Percentiles rank a stretch among this genome's conserved stretches.
phyloP scores from a whole-genome alignment of 1,284 basidiomycete genomes.

The Lignosus rhinocerotis region DNA sequence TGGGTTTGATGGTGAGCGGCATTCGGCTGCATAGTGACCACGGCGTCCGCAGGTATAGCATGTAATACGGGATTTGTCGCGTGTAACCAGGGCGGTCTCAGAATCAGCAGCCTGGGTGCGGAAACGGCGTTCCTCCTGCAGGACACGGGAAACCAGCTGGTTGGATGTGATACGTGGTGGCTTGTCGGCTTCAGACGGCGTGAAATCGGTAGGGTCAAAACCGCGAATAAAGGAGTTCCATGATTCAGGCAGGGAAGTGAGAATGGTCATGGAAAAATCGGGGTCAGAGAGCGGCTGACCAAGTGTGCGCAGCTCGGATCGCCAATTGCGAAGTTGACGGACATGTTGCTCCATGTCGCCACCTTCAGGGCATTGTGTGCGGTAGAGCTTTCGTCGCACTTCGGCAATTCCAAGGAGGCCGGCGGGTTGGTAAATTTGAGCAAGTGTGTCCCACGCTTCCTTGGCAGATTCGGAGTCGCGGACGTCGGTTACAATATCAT shows the following conservation, averaged over 20 bases:
- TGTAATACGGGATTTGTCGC: neutral
- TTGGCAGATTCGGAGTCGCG: conserved; percentile 8
- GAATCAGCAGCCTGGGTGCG: neutral
- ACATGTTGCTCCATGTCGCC: conserved; percentile 18
- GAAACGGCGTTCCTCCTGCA: conserved; percentile 28
- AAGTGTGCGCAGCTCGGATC: neutral
- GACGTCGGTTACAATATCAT: conserved; percentile 7
- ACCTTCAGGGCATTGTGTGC: conserved; percentile 14
- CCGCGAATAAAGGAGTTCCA: conserved; percentile 38
- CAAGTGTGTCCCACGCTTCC: conserved; percentile 20
- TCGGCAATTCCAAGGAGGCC: conserved; percentile 11
- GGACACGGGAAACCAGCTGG: conserved; percentile 35
- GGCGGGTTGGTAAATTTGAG: conserved; percentile 3
- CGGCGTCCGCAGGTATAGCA: conserved; percentile 8
- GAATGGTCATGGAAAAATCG: conserved; percentile 30
- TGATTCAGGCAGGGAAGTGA: conserved; percentile 38
- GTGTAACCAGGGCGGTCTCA: conserved; percentile 4
- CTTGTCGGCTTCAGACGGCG: neutral
- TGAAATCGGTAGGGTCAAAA: conserved; percentile 26
- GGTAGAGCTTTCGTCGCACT: conserved; percentile 9
- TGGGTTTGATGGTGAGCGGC: neutral
- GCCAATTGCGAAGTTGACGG: neutral
- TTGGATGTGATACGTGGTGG: conserved; percentile 19
- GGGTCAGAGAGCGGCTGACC: conserved; percentile 1
- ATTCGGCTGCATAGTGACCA: no score